These are phyloP conservation scores for Hanseniaspora jakobsenii DNA, from an alignment of 805 yeast genomes.

Conservation along the genomic window DNA sequence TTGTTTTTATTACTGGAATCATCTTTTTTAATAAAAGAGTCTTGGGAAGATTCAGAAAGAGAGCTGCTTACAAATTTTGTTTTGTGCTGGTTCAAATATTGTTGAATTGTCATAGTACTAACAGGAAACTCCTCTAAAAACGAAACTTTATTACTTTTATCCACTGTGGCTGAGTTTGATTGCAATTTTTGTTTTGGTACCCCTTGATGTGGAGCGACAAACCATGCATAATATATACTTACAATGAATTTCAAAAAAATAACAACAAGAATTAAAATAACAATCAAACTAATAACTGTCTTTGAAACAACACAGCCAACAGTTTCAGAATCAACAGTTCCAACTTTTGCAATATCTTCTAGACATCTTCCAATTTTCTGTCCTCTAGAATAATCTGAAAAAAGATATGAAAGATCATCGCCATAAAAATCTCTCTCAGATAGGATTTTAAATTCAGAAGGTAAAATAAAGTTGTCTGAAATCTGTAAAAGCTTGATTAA, in stretches of 20 bases:
- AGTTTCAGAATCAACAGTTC: constrained; percentile 75
- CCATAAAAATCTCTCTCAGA: constrained; percentile 51
- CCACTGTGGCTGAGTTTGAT: not conserved
- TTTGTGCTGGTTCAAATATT: constrained; percentile 26
- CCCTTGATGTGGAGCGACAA: constrained; percentile 67
- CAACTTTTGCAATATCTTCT: constrained; percentile 76
- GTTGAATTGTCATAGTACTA: constrained; percentile 58
- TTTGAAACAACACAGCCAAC: constrained; percentile 89
- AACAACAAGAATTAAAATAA: constrained; percentile 73
- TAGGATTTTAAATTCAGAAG: constrained; percentile 55
- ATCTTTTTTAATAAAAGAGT: not conserved
- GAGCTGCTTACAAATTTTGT: too few relatives aligned
- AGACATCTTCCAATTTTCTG: constrained; percentile 62
- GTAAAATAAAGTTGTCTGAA: constrained; percentile 56
- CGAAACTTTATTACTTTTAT: not conserved
- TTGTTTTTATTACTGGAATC: not conserved
- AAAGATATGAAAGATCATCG: constrained; percentile 64
- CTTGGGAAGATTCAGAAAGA: too few relatives aligned
- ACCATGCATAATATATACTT: constrained; percentile 86
- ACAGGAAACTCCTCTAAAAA: constrained; percentile 19
- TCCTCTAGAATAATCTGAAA: constrained; percentile 53
- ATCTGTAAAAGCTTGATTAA: constrained; percentile 60
- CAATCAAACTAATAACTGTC: constrained; percentile 67
- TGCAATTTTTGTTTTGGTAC: constrained; percentile 30
- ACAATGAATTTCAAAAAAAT: constrained; percentile 65